Base-by-base conservation (phyloP, 2,329 filamentous ascomycete species). In the Colletotrichum higginsianum region DNA sequence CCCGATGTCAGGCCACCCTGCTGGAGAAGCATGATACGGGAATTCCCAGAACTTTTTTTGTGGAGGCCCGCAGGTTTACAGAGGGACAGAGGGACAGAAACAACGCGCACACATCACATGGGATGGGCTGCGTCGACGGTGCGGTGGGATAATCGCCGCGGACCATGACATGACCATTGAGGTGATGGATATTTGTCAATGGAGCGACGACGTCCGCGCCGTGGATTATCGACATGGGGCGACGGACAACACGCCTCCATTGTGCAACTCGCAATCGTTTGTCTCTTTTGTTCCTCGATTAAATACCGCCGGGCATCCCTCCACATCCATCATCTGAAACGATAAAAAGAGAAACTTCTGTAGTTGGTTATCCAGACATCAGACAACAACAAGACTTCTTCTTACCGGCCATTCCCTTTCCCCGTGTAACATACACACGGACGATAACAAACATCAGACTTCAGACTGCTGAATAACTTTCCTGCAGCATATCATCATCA, bases 1-100 rank as follows among this genome's bases (percentile, higher is more conserved):
- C 56, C 58, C 58, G 65, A 71, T 66, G 66, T 72, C 66, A 69
- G 61, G 66, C 66, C 70, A 72, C 61, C 67, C 4, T 60, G 56
- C 47, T 53, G 50, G 55, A 26, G 26, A 26, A 61, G 50, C 49
- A 40, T 52, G 44, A 61, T 66, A 66, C 68, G 68, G 30, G 64
- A 44, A 57, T 44, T 23, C 60, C 68, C 68, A 57, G 30, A 5
- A 5, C 18, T 61, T 46, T 47, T 61, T 71, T 52, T 30, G 61
- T 71, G 55, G 68, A 67, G 50, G 65, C 64, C 57, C 26, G 26
- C 26, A 26, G 26, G 26, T 26, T 26, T 30, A 30, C 30, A 30
- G 30, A 30, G 30, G n/a, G 3, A 26, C 23, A 26, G 26, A 26
- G 26, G 26, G 26, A 23, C 12, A 40, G 52, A 55, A 26, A 15